A percentile compares a stretch with the other conserved stretches of the same genome.
These are phyloP conservation scores for Debaryomyces psychrophilus DNA, from an alignment of 1,139 yeast species.

Conservation along the genomic window DNA sequence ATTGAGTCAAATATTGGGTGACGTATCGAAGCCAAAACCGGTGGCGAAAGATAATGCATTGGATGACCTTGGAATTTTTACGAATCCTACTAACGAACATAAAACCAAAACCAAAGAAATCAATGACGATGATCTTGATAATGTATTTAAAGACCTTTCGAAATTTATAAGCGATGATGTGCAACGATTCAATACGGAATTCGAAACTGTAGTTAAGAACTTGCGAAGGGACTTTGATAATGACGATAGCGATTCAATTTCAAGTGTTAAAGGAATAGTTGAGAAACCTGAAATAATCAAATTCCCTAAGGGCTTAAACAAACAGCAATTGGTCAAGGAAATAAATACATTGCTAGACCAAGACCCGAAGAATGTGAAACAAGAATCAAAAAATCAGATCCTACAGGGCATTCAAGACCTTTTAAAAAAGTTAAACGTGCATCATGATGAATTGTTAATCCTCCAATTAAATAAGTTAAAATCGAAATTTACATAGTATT, in stretches of 20 bases:
- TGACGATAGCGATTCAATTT: conserved; percentile 23
- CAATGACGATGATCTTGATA: conserved; percentile 28
- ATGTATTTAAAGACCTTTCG: conserved; percentile 31
- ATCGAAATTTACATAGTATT: conserved; percentile 14
- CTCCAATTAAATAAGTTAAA: conserved; percentile 28
- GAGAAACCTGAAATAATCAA: conserved; percentile 10
- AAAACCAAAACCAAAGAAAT: conserved; percentile 9
- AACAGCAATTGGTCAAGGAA: conserved; percentile 21
- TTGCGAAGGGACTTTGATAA: conserved; percentile 15
- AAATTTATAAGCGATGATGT: conserved; percentile 29
- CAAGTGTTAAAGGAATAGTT: conserved; percentile 27
- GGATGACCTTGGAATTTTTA: conserved; percentile 12
- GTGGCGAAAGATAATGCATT: conserved; percentile 3
- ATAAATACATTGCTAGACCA: conserved; percentile 21
- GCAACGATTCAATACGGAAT: conserved; percentile 30
- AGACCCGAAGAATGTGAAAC: conserved; percentile 6
- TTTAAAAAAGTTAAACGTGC: conserved; percentile 19
- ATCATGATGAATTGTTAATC: conserved; percentile 28
- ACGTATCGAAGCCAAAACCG: conserved; percentile 27
- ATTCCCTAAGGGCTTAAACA: conserved; percentile 21
- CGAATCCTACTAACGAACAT: background rate
- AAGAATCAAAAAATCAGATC: conserved; percentile 13
- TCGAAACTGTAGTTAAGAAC: conserved; percentile 29
- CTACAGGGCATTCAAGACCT: conserved; percentile 19
- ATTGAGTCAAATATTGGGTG: conserved; percentile 40